Base-by-base conservation (phyloP, 352 stramenopile genomes). In the Phytophthora ramorum region DNA sequence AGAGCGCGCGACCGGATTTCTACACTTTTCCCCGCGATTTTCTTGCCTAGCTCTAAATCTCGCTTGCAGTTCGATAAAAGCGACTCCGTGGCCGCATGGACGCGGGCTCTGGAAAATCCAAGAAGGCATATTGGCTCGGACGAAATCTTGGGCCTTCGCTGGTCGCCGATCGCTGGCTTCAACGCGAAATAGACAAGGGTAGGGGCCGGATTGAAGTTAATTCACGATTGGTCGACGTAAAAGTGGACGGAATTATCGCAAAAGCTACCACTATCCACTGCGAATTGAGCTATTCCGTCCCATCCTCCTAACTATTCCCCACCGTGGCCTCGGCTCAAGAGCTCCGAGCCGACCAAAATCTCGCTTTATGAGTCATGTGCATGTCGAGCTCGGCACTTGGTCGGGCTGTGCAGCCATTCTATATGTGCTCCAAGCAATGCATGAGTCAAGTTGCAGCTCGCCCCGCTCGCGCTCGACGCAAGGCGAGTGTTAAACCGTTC, bases 281-380 rank as follows among this genome's bases (percentile, higher is more conserved):
- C n/a, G 28, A 44, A 30, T 50, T 62, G 32, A 3, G 22, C 19
- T 37, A 53, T 35, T 38, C n/a, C 14, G 5, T 53, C 56, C 46
- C 57, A 51, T 58, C 57, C 16, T 28, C 17, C 46, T 2, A 35
- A n/a, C 30, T 43, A 38, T 53, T 66, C 58, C 26, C 26, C 28
- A 28, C 38, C 50, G 22, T 40, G 13, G 17, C 30, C 40, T 46
- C 8, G 40, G 28, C 28, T 32, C 28, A 32, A 4, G 24, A 2
- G 4, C 2, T 5, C 24, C 2, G 24, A 2, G 26, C 26, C 26
- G 26, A 30, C 26, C 26, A 24, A 30, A 30, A 30, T 30, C 26
- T 30, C 26, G 22, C 22, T 24, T 24, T 3, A 24, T 24, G 22
- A 24, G n/a, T n/a, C n/a, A n/a, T n/a, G n/a, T n/a, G n/a, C 22